Conservation (phyloP, 2,329 filamentous ascomycete genomes). For the Meredithiella fracta region DNA sequence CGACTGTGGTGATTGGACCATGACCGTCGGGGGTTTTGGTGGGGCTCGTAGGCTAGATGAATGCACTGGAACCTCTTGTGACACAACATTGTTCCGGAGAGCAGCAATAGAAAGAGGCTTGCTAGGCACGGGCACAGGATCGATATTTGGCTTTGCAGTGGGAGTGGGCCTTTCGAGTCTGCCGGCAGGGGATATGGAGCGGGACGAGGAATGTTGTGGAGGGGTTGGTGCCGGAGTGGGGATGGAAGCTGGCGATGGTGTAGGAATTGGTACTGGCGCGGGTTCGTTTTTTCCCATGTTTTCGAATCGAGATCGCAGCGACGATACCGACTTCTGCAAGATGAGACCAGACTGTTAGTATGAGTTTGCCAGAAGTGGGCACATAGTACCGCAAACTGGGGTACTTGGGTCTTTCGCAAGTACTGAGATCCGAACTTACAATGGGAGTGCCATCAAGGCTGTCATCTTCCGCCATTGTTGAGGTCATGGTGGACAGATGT, state of each 20-base stretch:
- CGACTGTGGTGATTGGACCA: constrained; percentile 53
- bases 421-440: constrained; percentile 29
- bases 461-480: constrained; percentile 23
- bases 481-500: constrained; percentile 12
- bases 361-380: constrained; percentile 24
- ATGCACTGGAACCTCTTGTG: constrained; percentile 15
- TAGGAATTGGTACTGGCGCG: constrained; percentile 23
- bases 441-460: constrained; percentile 64
- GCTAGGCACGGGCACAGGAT: not conserved
- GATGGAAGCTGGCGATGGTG: constrained; percentile 20
- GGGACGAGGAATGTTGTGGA: constrained; percentile 17
- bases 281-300: constrained; percentile 42
- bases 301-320: constrained; percentile 65
- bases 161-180: constrained; percentile 28
- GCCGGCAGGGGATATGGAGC: constrained; percentile 22
- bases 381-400: not conserved
- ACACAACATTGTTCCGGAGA: not conserved
- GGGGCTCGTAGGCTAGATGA: constrained; percentile 14
- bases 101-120: constrained; percentile 3
- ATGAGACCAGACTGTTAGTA: constrained; percentile 25
- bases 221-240: constrained; percentile 5
- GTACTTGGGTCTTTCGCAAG: not conserved
- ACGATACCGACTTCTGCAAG: constrained; percentile 61
- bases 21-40: constrained; percentile 43
- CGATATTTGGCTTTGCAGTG: not conserved